These are phyloP conservation scores for Wickerhamomyces hampshirensis DNA, from an alignment of 805 yeast genomes.

Conservation along the genomic window DNA sequence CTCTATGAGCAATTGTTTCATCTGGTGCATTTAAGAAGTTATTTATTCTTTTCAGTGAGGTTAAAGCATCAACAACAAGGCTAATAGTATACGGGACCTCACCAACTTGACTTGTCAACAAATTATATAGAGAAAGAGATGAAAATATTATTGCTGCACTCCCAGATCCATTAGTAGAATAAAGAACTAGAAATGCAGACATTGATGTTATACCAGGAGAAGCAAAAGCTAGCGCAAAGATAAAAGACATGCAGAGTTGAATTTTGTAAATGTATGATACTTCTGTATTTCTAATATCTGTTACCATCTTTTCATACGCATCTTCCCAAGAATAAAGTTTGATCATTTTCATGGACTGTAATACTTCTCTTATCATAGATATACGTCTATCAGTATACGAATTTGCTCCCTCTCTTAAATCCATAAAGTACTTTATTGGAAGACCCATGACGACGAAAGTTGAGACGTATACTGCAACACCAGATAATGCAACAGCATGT, in stretches of 20 bases:
- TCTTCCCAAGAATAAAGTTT: constrained; percentile 86
- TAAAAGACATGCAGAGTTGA: constrained; percentile 53
- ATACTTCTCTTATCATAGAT: constrained; percentile 52
- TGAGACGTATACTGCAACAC: constrained; percentile 49
- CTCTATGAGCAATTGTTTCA: constrained; percentile 38
- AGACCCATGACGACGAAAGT: constrained; percentile 42
- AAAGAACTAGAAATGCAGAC: constrained; percentile 42
- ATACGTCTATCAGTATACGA: constrained; percentile 62
- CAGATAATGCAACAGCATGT: constrained; percentile 66
- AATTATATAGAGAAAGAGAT: constrained; percentile 63
- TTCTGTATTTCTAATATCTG: constrained; percentile 52
- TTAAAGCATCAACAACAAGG: constrained; percentile 62
- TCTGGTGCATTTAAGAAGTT: constrained; percentile 43
- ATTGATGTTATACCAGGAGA: constrained; percentile 50
- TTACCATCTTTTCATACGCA: constrained; percentile 55
- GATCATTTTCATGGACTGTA: constrained; percentile 61
- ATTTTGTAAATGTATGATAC: constrained; percentile 50
- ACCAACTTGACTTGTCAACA: constrained; percentile 56
- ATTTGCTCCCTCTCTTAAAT: constrained; percentile 50
- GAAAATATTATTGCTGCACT: constrained; percentile 65
- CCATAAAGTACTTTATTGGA: constrained; percentile 43
- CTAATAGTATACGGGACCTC: constrained; percentile 65
- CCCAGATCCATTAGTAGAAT: constrained; percentile 31
- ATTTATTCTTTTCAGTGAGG: constrained; percentile 57
- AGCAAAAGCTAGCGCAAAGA: constrained; percentile 47